Evolutionary conservation across 1,139 yeast species (phyloP).

Genomic region (Yamadazyma aaseri): DNA sequence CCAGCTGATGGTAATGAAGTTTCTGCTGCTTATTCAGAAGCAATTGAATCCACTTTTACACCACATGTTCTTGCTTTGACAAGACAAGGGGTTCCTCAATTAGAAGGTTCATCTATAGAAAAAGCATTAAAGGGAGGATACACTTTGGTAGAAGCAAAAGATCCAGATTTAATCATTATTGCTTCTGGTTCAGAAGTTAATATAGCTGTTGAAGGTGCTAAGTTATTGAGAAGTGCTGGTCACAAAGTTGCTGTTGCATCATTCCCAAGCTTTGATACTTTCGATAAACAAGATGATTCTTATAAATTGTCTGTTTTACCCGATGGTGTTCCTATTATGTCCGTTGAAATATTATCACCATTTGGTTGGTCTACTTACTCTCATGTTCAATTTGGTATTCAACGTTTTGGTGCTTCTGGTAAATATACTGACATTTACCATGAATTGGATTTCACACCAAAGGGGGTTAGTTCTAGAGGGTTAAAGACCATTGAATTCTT

Average conservation of each 20-base stretch:
- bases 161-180: conserved; percentile 77
- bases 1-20: conserved; percentile 99
- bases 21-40: conserved; percentile 90
- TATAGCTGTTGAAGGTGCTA: conserved; percentile 78
- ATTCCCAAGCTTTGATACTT: conserved; percentile 88
- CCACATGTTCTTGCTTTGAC: conserved; percentile 92
- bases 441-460: conserved; percentile 87
- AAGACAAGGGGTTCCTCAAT: conserved; percentile 97
- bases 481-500: conserved; percentile 76
- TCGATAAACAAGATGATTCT: conserved; percentile 76
- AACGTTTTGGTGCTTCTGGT: conserved; percentile 98
- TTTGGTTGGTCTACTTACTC: conserved; percentile 95
- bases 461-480: conserved; percentile 88
- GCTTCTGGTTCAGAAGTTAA: conserved; percentile 97
- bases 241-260: conserved; percentile 73
- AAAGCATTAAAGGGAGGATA: conserved; percentile 96
- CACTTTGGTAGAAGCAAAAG: conserved; percentile 54
- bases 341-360: conserved; percentile 92
- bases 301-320: conserved; percentile 88
- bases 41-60: conserved; percentile 68
- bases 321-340: conserved; percentile 89
- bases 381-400: conserved; percentile 94
- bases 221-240: conserved; percentile 60
- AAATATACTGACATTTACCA: conserved; percentile 82
- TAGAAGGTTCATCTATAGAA: conserved; percentile 90